A percentile compares a stretch with the other conserved stretches of the same genome.
These are phyloP conservation scores for Cutaneotrichosporon dermatis DNA, from an alignment of 1,284 basidiomycete species.

Conservation along the genomic window DNA sequence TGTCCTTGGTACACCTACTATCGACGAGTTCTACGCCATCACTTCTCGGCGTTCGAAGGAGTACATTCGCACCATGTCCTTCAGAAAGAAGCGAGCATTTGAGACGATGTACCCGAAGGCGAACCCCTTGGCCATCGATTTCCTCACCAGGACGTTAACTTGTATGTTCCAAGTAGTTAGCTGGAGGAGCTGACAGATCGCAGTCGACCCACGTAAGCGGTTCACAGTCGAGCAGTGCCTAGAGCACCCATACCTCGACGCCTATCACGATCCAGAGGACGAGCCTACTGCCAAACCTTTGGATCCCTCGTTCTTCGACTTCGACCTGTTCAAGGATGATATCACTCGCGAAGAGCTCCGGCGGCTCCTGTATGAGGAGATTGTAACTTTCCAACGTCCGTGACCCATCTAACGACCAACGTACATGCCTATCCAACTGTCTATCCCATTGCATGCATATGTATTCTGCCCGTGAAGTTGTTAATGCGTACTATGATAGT, in stretches of 20 bases:
- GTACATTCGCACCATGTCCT: constrained; percentile 82
- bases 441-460: neutral
- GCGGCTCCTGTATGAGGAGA: constrained; percentile 59
- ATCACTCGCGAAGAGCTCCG: constrained; percentile 81
- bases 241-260: constrained; percentile 83
- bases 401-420: neutral
- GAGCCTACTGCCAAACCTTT: constrained; percentile 87
- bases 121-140: constrained; percentile 78
- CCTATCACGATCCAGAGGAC: constrained; percentile 83
- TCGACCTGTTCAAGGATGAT: constrained; percentile 89
- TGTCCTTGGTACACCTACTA: constrained; percentile 83
- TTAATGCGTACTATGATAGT: too few relatives aligned
- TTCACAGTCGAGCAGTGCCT: constrained; percentile 86
- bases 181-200: constrained; percentile 21
- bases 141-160: constrained; percentile 82
- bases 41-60: constrained; percentile 78
- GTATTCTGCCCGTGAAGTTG: neutral
- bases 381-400: constrained; percentile 62
- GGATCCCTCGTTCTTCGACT: constrained; percentile 87
- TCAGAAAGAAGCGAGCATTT: constrained; percentile 77
- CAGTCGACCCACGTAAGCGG: constrained; percentile 86
- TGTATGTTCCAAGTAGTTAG: constrained; percentile 38
- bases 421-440: neutral
- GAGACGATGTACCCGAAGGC: constrained; percentile 80
- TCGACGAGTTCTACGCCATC: constrained; percentile 88